These are phyloP conservation scores for Dothidotthia symphoricarpi DNA, from an alignment of 2,329 filamentous ascomycete genomes.

Conservation along the genomic window DNA sequence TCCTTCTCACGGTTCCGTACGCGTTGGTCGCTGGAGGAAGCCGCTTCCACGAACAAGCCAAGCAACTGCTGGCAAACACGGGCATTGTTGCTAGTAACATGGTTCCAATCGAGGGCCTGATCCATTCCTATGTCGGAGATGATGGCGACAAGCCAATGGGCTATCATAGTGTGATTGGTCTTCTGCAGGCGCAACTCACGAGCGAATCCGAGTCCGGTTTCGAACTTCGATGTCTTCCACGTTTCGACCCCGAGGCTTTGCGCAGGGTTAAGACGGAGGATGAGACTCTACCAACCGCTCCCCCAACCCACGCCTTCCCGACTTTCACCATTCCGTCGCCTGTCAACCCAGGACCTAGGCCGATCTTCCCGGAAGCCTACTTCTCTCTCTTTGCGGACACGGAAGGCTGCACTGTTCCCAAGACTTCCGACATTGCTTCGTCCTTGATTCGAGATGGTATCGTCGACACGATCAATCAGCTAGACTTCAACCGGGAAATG, in stretches of 20 bases:
- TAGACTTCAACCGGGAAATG: slow-evolving; percentile 87
- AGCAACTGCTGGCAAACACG: slow-evolving; percentile 84
- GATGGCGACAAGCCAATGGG: slow-evolving; percentile 61
- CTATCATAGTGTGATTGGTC: slow-evolving; percentile 70
- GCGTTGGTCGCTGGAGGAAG: slow-evolving; percentile 53
- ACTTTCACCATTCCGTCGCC: slow-evolving; percentile 71
- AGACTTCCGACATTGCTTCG: slow-evolving; percentile 70
- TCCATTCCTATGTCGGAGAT: slow-evolving; percentile 76
- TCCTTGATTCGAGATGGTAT: slow-evolving; percentile 82
- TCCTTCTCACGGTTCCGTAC: slow-evolving; percentile 91
- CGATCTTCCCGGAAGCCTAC: slow-evolving; percentile 88
- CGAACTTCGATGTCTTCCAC: slow-evolving; percentile 65
- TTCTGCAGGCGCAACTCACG: slow-evolving; percentile 85
- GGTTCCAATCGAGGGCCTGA: slow-evolving; percentile 77
- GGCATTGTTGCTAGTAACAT: slow-evolving; percentile 90
- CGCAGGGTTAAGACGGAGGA: slow-evolving; percentile 54
- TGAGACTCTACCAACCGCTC: slow-evolving; percentile 50
- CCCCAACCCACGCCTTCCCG: slow-evolving; percentile 74
- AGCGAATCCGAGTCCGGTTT: slow-evolving; percentile 71
- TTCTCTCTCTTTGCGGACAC: slow-evolving; percentile 89
- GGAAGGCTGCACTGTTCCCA: slow-evolving; percentile 84
- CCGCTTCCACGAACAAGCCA: slow-evolving; percentile 62
- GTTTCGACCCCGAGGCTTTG: slow-evolving; percentile 48
- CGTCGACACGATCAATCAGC: slow-evolving; percentile 87
- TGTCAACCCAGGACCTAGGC: slow-evolving; percentile 69